Conservation (phyloP, 1,284 basidiomycete species). For the Cystobasidiaceae sp. region DNA sequence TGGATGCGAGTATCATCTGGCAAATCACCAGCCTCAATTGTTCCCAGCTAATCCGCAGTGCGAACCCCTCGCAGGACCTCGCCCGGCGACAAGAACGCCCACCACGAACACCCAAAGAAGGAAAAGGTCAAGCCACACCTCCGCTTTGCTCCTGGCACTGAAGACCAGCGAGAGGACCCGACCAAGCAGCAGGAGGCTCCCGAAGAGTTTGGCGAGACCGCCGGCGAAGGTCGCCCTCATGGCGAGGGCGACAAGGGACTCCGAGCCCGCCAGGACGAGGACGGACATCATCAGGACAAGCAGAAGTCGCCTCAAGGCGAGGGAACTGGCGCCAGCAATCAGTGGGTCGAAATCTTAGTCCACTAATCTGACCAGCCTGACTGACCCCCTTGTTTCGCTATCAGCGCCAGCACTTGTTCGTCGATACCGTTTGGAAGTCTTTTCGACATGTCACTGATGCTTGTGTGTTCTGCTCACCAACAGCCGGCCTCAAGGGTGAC, state of each 20-base stretch:
- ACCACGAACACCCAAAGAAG: constrained; percentile 10
- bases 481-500: constrained; percentile 18
- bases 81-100: constrained; percentile 6
- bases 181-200: constrained; percentile 6
- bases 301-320: not conserved
- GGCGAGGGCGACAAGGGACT: constrained; percentile 26
- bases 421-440: not conserved
- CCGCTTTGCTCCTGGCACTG: not conserved
- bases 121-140: constrained; percentile 31
- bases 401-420: too few relatives aligned
- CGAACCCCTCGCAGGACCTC: constrained; percentile 3
- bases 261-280: constrained; percentile 4
- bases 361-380: not conserved
- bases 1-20: not conserved
- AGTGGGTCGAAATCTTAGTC: not conserved
- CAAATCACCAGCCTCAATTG: not conserved
- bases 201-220: constrained; percentile 10
- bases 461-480: too few relatives aligned
- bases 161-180: not conserved
- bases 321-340: constrained; percentile 7
- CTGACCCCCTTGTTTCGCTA: too few relatives aligned
- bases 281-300: not conserved
- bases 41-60: not conserved
- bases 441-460: not conserved
- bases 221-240: constrained; percentile 27